Conservation (phyloP, 2,329 filamentous ascomycete species). For the Davidsoniella virescens region DNA sequence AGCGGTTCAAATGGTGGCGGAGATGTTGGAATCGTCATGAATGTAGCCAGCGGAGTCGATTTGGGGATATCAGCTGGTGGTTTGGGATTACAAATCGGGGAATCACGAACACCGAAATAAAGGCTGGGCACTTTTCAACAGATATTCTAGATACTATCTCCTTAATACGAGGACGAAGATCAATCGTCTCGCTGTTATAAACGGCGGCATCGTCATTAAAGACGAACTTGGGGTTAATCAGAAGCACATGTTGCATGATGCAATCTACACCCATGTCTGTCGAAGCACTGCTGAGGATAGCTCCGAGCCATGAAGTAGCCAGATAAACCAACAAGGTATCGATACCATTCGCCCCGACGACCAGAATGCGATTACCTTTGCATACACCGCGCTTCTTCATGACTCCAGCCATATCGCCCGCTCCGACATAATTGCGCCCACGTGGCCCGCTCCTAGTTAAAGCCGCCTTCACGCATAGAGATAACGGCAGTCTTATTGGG, state of each 20-base stretch:
- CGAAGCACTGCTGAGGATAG: constrained; percentile 56
- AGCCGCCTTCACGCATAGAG: constrained; percentile 53
- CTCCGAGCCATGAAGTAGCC: constrained; percentile 54
- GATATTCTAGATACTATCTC: too few species aligned
- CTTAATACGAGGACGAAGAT: constrained; percentile 56
- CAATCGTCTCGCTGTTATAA: constrained; percentile 62
- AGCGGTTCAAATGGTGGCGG: constrained; percentile 27
- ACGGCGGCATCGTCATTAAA: constrained; percentile 69
- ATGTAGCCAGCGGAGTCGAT: constrained; percentile 29
- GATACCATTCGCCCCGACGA: constrained; percentile 59
- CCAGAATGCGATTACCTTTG: constrained; percentile 58
- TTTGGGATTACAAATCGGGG: constrained; percentile 45
- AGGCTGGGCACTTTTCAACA: constrained; percentile 25
- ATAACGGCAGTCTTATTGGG: constrained; percentile 55
- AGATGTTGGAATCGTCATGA: constrained; percentile 21
- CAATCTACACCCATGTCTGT: constrained; percentile 76
- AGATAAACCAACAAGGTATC: constrained; percentile 59
- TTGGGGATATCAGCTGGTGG: constrained; percentile 38
- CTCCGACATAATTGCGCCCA: constrained; percentile 49
- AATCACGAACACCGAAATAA: constrained; percentile 48
- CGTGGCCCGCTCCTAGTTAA: constrained; percentile 38
- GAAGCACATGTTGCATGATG: constrained; percentile 55
- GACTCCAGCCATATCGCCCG: constrained; percentile 45
- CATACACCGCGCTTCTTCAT: constrained; percentile 48
- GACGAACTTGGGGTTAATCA: constrained; percentile 63